These are phyloP conservation scores for Pistacia vera DNA, from an alignment of 345 rosid genomes.

Conservation along the genomic window DNA sequence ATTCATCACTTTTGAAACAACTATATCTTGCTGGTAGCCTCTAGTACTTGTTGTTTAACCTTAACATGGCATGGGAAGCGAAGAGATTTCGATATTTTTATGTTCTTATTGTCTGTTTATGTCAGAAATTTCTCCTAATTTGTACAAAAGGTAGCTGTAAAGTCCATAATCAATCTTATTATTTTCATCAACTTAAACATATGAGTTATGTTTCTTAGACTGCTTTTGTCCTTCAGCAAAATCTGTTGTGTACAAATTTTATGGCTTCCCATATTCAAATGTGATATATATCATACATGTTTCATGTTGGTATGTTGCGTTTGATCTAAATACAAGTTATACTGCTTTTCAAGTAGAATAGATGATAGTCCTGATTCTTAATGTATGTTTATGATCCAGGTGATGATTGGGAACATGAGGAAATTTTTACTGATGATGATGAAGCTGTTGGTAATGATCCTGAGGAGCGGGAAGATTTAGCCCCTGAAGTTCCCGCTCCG, in stretches of 20 bases:
- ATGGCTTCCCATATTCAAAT: not conserved
- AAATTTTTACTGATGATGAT: constrained; percentile 97
- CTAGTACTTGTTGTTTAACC: too few relatives aligned
- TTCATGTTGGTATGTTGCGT: not conserved
- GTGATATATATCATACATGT: not conserved
- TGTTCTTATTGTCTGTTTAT: not conserved
- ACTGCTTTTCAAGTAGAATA: not conserved
- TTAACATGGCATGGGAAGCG: too few relatives aligned
- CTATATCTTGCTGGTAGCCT: too few relatives aligned
- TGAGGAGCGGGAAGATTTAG: constrained; percentile 93
- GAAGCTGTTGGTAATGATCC: constrained; percentile 94
- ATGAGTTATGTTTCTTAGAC: not conserved
- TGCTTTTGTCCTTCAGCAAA: not conserved
- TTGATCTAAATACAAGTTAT: not conserved
- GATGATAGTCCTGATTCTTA: constrained; percentile 3
- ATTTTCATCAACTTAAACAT: not conserved
- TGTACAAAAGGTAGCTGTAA: too few relatives aligned
- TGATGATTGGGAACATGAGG: constrained; percentile 99
- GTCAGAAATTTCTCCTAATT: not conserved
- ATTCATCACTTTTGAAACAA: too few relatives aligned
- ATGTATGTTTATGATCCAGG: constrained; percentile 45
- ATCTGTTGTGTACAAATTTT: not conserved
- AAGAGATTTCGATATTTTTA: too few relatives aligned
- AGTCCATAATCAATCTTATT: not conserved
- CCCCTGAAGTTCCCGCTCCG: constrained; percentile 94